These are phyloP conservation scores for Carex parvula DNA, from an alignment of 176 grass and related monocot genomes.

Conservation along the genomic window DNA sequence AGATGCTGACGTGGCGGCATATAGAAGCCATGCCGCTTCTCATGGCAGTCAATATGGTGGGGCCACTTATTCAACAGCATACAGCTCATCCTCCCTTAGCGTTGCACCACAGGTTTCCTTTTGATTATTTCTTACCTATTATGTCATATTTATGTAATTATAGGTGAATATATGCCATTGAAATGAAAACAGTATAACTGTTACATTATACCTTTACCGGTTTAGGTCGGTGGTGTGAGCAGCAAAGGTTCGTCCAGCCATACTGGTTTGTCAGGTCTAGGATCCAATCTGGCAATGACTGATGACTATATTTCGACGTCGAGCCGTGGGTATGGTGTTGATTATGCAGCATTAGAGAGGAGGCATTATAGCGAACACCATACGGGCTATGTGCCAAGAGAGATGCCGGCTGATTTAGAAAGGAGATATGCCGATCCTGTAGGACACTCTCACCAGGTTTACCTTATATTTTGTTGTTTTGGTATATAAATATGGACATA, in stretches of 20 bases:
- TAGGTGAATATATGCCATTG: background rate
- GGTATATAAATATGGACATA: slow-evolving; percentile 14
- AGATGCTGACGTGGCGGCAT: slow-evolving; percentile 36
- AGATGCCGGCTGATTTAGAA: slow-evolving; percentile 64
- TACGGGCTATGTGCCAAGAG: slow-evolving; percentile 66
- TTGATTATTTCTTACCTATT: background rate
- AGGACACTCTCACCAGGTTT: slow-evolving; percentile 45
- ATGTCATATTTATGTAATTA: background rate
- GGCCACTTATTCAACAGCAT: slow-evolving; percentile 61
- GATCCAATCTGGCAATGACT: slow-evolving; percentile 53
- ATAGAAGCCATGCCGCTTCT: slow-evolving; percentile 44
- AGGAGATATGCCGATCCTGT: slow-evolving; percentile 86
- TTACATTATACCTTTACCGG: background rate
- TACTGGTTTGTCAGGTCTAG: slow-evolving; percentile 47
- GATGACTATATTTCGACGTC: slow-evolving; percentile 75
- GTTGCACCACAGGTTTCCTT: slow-evolving; percentile 52
- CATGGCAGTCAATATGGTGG: slow-evolving; percentile 48
- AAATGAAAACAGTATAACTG: background rate
- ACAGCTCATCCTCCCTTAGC: slow-evolving; percentile 37
- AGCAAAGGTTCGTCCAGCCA: slow-evolving; percentile 63
- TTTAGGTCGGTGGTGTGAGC: slow-evolving; percentile 75
- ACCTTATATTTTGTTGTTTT: background rate
- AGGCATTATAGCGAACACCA: slow-evolving; percentile 73
- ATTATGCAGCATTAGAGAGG: slow-evolving; percentile 74
- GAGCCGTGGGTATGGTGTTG: slow-evolving; percentile 65